Evolutionary conservation across 495 filamentous ascomycete species (phyloP), one percentile per base, ranked within the genome.

Genomic region (Penicillium canescens): DNA sequence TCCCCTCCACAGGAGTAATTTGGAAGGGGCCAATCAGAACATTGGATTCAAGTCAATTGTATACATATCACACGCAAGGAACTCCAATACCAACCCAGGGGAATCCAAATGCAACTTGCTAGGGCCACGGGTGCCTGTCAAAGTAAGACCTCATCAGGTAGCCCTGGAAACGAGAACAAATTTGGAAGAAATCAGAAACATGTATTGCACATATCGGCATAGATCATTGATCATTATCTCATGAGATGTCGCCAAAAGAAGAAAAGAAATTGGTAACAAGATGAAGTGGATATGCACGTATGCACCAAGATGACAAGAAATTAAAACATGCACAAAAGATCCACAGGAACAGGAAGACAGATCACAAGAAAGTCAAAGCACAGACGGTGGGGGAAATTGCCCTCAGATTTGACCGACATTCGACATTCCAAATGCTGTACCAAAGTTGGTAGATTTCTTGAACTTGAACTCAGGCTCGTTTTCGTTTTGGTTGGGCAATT

Each of bases 371-470:
- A 35, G 46, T 31, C 10, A 20, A 56, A 55, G 37, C 12, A 9
- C 37, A 52, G 45, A 54, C 50, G 48, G 34, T 35, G 39, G 6
- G 6, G 18, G 13, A 55, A 51, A 38, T 18, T 33, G 18, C 16
- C 31, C 21, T 40, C 55, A 61, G 38, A 61, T 40, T 47, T 57
- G 43, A 41, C 64, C 55, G 24, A 41, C 54, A 39, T 55, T 59
- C 14, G 67, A 61, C 42, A 60, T 41, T 57, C 75, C 75, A 68
- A 77, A 78, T 7, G 73, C 75, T 21, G 73, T 75, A 36, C 84
- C 84, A 71, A 87, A 87, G 63, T 87, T 87, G 42, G 70, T 82
- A n/a, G 77, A 77, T 13, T 69, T 70, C 50, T 75, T 85, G 56
- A 87, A 69, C 63, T 78, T 85, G 36, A 86, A 66, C 35, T 80